Evolutionary conservation across 2,329 filamentous ascomycete species (phyloP).

Genomic region (Tolypocladium ophioglossoides): DNA sequence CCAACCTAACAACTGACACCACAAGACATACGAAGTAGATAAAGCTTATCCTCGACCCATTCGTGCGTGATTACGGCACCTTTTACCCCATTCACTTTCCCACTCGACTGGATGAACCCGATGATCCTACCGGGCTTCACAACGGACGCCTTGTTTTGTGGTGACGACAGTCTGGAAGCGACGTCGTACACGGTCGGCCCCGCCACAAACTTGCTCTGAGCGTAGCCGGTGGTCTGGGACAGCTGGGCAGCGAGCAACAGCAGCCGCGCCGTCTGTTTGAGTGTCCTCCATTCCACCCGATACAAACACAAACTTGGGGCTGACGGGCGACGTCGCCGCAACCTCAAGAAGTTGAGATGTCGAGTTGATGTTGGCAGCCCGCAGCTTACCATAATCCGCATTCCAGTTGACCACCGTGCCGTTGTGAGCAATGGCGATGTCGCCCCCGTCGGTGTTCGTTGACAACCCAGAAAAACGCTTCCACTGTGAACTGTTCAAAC

Average conservation of each 20-base stretch:
- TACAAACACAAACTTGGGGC: constrained; percentile 12
- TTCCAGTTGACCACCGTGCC: constrained; percentile 77
- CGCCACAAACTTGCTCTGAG: constrained; percentile 13
- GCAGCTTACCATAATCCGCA: constrained; percentile 60
- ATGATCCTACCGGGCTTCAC: constrained; percentile 14
- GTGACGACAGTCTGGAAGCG: background rate
- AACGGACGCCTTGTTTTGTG: constrained; percentile 6
- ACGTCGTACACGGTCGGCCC: constrained; percentile 8
- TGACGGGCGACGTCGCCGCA: constrained; percentile 3
- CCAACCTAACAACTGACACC: too few relatives aligned
- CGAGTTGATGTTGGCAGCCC: constrained; percentile 56
- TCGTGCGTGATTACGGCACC: background rate
- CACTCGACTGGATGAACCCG: constrained; percentile 26
- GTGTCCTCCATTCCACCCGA: constrained; percentile 10
- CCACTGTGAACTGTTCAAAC: constrained; percentile 35
- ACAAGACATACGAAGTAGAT: too few relatives aligned
- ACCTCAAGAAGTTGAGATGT: constrained; percentile 9
- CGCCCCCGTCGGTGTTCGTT: constrained; percentile 17
- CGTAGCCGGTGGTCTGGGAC: constrained; percentile 6
- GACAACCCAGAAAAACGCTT: constrained; percentile 35
- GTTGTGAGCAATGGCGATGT: constrained; percentile 69
- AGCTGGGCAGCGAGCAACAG: background rate
- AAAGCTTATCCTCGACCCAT: too few relatives aligned
- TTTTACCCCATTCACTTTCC: too few relatives aligned
- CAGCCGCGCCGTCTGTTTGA: background rate